Percentiles rank a stretch among this genome's conserved stretches.
Conservation (phyloP, 2,329 filamentous ascomycete species). For the Ophiostoma montium region DNA sequence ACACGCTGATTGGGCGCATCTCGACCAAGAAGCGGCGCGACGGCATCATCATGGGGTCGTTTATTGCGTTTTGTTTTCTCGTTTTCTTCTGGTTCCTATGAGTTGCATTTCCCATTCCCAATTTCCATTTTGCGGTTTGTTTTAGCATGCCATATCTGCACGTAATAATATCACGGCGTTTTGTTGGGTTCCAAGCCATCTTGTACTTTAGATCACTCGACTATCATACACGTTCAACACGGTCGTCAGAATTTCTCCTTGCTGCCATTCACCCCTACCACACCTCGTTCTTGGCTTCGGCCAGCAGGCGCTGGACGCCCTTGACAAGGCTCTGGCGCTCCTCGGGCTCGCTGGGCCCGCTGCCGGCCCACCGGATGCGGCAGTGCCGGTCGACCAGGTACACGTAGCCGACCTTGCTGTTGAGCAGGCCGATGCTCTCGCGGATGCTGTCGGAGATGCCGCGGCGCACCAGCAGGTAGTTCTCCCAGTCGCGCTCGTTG, state of each 20-base stretch:
- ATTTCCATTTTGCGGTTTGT: not conserved
- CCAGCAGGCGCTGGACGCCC: conserved; percentile 47
- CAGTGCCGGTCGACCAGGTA: conserved; percentile 82
- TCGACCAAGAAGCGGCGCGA: conserved; percentile 90
- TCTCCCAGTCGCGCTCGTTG: conserved; percentile 38
- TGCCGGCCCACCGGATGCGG: conserved; percentile 88
- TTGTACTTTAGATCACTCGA: not conserved
- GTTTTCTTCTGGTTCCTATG: conserved; percentile 68
- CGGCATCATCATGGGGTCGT: conserved; percentile 79
- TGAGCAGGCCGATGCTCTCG: conserved; percentile 57
- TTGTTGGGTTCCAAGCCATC: not conserved
- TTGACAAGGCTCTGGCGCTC: conserved; percentile 55
- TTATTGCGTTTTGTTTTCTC: conserved; percentile 86
- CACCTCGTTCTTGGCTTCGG: conserved; percentile 8
- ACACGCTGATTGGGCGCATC: conserved; percentile 81
- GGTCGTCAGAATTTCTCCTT: too few relatives aligned
- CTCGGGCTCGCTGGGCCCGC: conserved; percentile 48
- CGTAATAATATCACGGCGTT: not conserved
- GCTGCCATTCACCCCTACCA: not conserved
- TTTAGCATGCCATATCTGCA: not conserved
- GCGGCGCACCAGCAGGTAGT: conserved; percentile 46
- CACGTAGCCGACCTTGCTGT: conserved; percentile 85
- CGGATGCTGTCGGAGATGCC: conserved; percentile 47
- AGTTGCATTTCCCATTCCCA: not conserved
- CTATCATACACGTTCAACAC: not conserved